Conservation (phyloP, 495 filamentous ascomycete species). For the Neurospora cerealis region DNA sequence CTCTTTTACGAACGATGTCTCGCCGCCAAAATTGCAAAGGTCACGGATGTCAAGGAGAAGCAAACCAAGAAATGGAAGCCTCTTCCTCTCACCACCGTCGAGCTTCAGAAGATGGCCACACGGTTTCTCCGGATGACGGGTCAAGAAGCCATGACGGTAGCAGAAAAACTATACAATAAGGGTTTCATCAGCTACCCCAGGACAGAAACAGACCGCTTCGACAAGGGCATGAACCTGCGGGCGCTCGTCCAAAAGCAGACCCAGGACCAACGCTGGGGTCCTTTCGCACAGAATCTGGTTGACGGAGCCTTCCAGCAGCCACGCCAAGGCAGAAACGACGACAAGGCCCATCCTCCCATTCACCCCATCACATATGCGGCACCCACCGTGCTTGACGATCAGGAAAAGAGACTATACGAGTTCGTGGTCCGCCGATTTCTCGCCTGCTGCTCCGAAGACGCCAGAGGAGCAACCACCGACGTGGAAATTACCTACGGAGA, state of each 20-base stretch:
- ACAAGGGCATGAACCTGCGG: conserved; percentile 76
- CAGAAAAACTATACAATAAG: conserved; percentile 84
- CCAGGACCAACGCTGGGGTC: conserved; percentile 64
- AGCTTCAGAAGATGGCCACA: conserved; percentile 94
- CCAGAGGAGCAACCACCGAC: conserved; percentile 71
- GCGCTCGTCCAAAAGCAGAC: conserved; percentile 77
- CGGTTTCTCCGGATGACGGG: conserved; percentile 76
- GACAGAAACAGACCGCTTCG: conserved; percentile 95
- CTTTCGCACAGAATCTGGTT: conserved; percentile 69
- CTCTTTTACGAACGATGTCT: conserved; percentile 83
- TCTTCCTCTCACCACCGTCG: conserved; percentile 89
- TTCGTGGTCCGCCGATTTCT: conserved; percentile 91
- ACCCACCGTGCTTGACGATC: conserved; percentile 48
- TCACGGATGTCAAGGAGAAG: conserved; percentile 76
- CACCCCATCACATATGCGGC: conserved; percentile 79
- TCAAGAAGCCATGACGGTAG: conserved; percentile 78
- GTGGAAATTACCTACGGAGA: conserved; percentile 79
- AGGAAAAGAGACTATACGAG: conserved; percentile 77
- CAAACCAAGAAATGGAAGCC: conserved; percentile 93
- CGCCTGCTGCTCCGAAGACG: conserved; percentile 93
- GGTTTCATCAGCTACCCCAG: conserved; percentile 96
- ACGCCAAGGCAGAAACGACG: conserved; percentile 75
- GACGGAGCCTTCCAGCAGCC: conserved; percentile 74
- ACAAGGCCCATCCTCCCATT: conserved; percentile 94
- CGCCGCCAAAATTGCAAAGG: conserved; percentile 61